These are phyloP conservation scores for Earliella scabrosa DNA, from an alignment of 1,284 basidiomycete genomes.

Conservation along the genomic window DNA sequence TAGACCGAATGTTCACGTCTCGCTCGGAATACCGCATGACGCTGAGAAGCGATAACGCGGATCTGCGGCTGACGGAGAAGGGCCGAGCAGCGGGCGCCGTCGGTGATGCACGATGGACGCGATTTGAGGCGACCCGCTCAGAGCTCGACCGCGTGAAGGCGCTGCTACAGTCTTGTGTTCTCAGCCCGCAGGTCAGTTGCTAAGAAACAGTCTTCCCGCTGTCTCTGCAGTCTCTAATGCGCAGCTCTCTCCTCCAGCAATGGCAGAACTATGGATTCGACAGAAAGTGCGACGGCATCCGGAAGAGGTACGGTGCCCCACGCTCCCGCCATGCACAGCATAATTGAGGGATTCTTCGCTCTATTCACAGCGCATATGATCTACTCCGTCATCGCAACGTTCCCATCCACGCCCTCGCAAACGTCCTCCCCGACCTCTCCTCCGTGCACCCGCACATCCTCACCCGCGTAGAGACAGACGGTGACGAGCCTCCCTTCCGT, in stretches of 20 bases:
- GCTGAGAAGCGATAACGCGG: conserved; percentile 88
- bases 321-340: not conserved
- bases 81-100: conserved; percentile 66
- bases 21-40: conserved; percentile 90
- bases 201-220: too few species aligned
- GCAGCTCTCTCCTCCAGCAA: conserved; percentile 39
- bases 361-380: conserved; percentile 70
- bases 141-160: conserved; percentile 57
- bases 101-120: conserved; percentile 65
- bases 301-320: conserved; percentile 52
- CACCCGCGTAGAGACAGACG: conserved; percentile 72
- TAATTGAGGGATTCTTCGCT: not conserved
- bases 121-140: conserved; percentile 50
- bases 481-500: conserved; percentile 39
- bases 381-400: conserved; percentile 72
- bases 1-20: conserved; percentile 93
- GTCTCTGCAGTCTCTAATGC: conserved; percentile 3
- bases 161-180: conserved; percentile 49
- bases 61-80: conserved; percentile 77
- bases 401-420: conserved; percentile 48
- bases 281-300: conserved; percentile 62
- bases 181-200: too few species aligned
- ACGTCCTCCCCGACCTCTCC: conserved; percentile 59
- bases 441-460: conserved; percentile 56
- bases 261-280: conserved; percentile 64